These are phyloP conservation scores for Agapanthus africanus DNA, from an alignment of 106 monocot species.

Conservation along the genomic window DNA sequence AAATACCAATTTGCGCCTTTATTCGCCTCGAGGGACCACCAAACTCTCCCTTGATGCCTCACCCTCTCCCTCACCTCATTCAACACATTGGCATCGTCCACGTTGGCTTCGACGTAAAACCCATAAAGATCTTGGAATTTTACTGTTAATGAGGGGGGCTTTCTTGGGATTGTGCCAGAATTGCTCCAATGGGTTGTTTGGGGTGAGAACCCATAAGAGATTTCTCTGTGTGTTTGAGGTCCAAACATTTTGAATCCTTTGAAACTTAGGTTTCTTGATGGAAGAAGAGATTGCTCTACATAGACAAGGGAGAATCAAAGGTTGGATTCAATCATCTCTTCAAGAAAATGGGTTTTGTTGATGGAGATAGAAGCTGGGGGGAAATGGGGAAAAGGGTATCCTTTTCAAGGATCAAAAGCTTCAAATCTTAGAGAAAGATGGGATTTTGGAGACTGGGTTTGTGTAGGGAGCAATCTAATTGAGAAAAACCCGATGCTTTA, in stretches of 20 bases:
- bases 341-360: not conserved
- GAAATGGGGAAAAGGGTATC: constrained; percentile 3
- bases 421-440: constrained; percentile 2
- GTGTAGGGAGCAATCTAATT: not conserved
- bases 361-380: not conserved
- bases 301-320: not conserved
- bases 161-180: constrained; percentile 17
- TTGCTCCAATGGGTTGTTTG: constrained; percentile 29
- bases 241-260: constrained; percentile 42
- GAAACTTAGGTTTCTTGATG: not conserved
- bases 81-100: constrained; percentile 94
- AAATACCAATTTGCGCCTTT: constrained; percentile 92
- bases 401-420: not conserved
- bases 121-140: constrained; percentile 97
- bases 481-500: constrained; percentile 4
- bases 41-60: constrained; percentile 67
- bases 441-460: not conserved
- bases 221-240: constrained; percentile 32
- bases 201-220: constrained; percentile 28
- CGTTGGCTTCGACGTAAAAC: constrained; percentile 76
- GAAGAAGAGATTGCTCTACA: not conserved
- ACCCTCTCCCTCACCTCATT: constrained; percentile 96
- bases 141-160: constrained; percentile 33
- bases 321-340: not conserved
- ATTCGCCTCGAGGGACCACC: constrained; percentile 86